Base-by-base conservation (phyloP, 352 stramenopile species). In the Phytophthora idaei region DNA sequence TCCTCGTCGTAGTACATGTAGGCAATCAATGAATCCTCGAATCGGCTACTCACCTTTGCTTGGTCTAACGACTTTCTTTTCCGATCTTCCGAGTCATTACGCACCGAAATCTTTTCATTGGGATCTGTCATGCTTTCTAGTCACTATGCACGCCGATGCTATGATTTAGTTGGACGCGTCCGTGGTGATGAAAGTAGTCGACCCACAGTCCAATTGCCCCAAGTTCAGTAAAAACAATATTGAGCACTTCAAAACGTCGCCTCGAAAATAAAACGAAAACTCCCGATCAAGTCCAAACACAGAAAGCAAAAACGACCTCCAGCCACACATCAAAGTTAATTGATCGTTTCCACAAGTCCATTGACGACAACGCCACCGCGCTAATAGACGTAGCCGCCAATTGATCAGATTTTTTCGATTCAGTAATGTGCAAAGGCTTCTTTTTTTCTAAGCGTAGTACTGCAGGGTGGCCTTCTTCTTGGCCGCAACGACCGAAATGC, bases 391-490 rank as follows among this genome's bases (percentile, higher is more conserved):
- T 21, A 21, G 21, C 21, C 21, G 21, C 48, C 55, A 63, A 45
- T 47, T 48, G 25, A 31, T 60, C 64, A 67, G 42, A 32, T 49
- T 55, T 57, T 7, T 57, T 54, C 31, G 10, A 31, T 57, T 59
- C 27, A 15, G 21, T 21, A 21, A 21, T 21, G 21, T 21, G 21
- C 21, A 21, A 21, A 21, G 14, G 31, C n/a, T 56, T 29, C n/a
- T 21, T 9, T 28, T 2, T 69, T 49, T 72, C 61, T 98, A 99
- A 51, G 96, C 95, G 81, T 98, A 99, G 76, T 99, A 99, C 78
- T 99, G 93, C 74, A 99, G 80, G 64, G 84, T 98, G 41, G 95
- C 90, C 83, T 99, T 99, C 87, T 99, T 99, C 81, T 99, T 99
- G 55, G 97, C 96, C 32, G 94, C 79, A 27, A 99, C 98, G 44